Evolutionary conservation across 2,329 filamentous ascomycete species (phyloP).

Genomic region (Monilinia vaccinii-corymbosi): DNA sequence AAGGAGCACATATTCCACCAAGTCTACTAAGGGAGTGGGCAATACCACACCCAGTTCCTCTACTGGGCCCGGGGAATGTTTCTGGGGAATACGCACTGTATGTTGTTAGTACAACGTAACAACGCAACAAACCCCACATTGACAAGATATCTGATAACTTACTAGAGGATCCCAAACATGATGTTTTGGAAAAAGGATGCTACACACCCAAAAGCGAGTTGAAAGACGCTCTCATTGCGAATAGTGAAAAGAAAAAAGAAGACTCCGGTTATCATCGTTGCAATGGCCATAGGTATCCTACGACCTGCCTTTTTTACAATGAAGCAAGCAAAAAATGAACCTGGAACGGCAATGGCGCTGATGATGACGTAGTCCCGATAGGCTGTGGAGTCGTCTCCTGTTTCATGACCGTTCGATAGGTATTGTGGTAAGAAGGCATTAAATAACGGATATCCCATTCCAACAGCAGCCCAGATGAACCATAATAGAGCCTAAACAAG

Average conservation of each 20-base stretch:
- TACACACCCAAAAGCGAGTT: conserved; percentile 58
- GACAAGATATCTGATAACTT: background rate
- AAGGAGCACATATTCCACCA: conserved; percentile 57
- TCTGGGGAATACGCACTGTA: conserved; percentile 60
- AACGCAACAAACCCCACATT: background rate
- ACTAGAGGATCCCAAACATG: conserved; percentile 67
- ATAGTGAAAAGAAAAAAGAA: conserved; percentile 60
- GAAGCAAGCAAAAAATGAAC: conserved; percentile 64
- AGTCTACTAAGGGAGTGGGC: conserved; percentile 62
- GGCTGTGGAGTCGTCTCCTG: conserved; percentile 37
- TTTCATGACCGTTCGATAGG: conserved; percentile 48
- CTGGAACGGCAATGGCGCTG: conserved; percentile 66
- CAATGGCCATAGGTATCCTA: conserved; percentile 60
- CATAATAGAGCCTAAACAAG: conserved; percentile 42
- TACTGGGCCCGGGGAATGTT: conserved; percentile 62
- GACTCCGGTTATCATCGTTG: conserved; percentile 58
- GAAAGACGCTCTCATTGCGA: conserved; percentile 45
- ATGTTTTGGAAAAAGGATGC: conserved; percentile 67
- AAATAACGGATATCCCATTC: conserved; percentile 81
- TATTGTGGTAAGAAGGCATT: conserved; percentile 88
- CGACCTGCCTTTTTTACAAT: conserved; percentile 65
- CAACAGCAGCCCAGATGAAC: conserved; percentile 76
- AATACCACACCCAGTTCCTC: conserved; percentile 65
- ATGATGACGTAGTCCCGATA: conserved; percentile 82
- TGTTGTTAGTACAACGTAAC: background rate